Evolutionary conservation across 202 grass and related monocot species (phyloP), one percentile per base, ranked within the genome.

Genomic region (Setaria viridis): DNA sequence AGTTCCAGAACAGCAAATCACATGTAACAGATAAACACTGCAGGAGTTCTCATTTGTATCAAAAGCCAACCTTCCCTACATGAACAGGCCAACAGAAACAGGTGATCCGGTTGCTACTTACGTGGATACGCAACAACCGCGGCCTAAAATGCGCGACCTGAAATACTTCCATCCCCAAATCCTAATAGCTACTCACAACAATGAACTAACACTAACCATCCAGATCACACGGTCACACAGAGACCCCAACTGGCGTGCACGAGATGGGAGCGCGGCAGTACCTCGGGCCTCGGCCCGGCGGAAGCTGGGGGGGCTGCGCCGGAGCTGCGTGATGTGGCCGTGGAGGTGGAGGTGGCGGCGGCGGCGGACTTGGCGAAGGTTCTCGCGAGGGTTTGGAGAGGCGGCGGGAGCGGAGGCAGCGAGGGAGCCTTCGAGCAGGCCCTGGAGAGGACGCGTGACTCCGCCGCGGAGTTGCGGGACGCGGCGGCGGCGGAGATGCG

Each of bases 291-390:
- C 65, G 65, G 77, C 7, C 80, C 67, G 1, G 60, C 17, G 9
- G 80, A 21, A 16, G 73, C 1, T 46, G 16, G 11, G 20, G 60
- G 2, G 43, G 76, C 7, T 1, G 64, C 39, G 46, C 62, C 80
- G 63, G 62, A 63, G 9, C 62, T 13, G 81, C 39, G 81, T 5
- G 76, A 87, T 48, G 71, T 43, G 53, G 80, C 33, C 30, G 81
- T 20, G 62, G 82, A 21, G 43, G 80, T 17, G 50, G 83, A 11
- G 17, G 69, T 49, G 39, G 78, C 58, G 34, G 89, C 76, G 63
- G 70, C 70, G 19, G 81, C 56, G 65, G 71, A 67, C 77, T 85
- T 91, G 89, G 85, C 30, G 51, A 90, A 85, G 78, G 63, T 51
- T 29, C 83, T 88, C 55, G 47, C 60, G 42, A 81, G 77, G 57